Base-by-base conservation (phyloP, 1,139 yeast genomes). In the Suhomyces coccinellae region DNA sequence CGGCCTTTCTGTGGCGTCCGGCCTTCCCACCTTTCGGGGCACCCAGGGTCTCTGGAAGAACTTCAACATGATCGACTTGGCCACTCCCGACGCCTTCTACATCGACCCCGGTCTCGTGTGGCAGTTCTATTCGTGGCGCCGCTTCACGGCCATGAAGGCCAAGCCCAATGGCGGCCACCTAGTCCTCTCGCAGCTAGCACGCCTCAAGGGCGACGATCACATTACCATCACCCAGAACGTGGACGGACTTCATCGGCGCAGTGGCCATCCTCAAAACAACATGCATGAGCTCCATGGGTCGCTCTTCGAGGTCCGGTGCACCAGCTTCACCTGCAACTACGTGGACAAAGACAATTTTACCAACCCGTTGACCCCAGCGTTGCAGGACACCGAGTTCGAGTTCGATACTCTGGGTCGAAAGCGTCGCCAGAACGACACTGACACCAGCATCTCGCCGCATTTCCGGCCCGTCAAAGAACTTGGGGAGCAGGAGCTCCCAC, bases 61-160 rank as follows among this genome's bases (percentile, higher is more conserved):
- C 53, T 85, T 81, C 64, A 86, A 85, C 44, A 82, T 90, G 58
- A 83, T 87, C 38, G 96, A 89, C 56, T 69, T 89, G 43, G 96
- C 96, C 6, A 89, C 97, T 0, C 95, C 95, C 0, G 96, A 89
- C 59, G 96, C 96, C 4, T 89, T 89, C 59, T 80, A 82, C 48
- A 72, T 75, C 15, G 91, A 88, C 58, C 96, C 97, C 0, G 87
- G 88, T 0, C 70, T 88, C 20, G 96, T 89, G 4, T 89, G 97
- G 97, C 93, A 87, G 58, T 89, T 86, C 56, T 88, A 89, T 61
- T 75, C 90, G 7, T 80, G 82, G 65, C 68, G 95, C 49, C 63
- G 97, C 41, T 74, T 70, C 44, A 71, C 71, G 36, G 91, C 96
- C 0, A 66, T 87, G 43, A 63, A 66, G 39, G 90, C 93, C 1